Conservation (phyloP, 768 basidiomycete species). For the Podaxis rugospora region DNA sequence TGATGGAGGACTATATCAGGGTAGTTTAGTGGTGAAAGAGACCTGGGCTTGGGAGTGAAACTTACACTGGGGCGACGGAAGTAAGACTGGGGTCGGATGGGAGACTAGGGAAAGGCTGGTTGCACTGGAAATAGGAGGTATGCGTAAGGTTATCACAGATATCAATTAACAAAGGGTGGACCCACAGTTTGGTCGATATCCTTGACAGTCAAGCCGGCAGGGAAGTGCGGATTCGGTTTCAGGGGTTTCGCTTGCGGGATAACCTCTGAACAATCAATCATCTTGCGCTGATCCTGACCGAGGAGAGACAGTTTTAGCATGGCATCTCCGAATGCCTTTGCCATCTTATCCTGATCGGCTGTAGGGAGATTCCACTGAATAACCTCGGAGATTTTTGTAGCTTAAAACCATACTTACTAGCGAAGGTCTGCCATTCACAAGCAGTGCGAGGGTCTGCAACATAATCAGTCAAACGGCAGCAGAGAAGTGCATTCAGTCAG, state of each 20-base stretch:
- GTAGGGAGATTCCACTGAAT: background rate
- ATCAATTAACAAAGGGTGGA: background rate
- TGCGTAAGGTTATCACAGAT: background rate
- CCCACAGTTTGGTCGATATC: constrained; percentile 4
- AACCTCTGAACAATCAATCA: constrained; percentile 43
- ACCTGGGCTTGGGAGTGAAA: background rate
- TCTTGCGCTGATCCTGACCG: constrained; percentile 31
- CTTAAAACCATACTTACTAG: constrained; percentile 22
- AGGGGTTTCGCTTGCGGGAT: constrained; percentile 28
- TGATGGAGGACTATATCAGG: background rate
- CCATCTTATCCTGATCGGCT: constrained; percentile 31
- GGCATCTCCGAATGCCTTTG: constrained; percentile 32
- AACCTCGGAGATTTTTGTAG: background rate
- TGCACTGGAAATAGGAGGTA: background rate
- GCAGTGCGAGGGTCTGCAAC: constrained; percentile 37
- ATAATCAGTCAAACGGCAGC: constrained; percentile 8
- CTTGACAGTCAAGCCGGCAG: background rate
- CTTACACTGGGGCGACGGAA: constrained; percentile 6
- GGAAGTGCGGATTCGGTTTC: background rate
- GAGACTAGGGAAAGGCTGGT: constrained; percentile 1
- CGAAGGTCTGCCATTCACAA: constrained; percentile 45
- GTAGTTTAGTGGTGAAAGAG: background rate
- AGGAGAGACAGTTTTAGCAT: constrained; percentile 40
- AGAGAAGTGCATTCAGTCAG: background rate
- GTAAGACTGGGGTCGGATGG: constrained; percentile 6